Base-by-base conservation (phyloP, 2,329 filamentous ascomycete genomes). In the Chaetomium sp. region DNA sequence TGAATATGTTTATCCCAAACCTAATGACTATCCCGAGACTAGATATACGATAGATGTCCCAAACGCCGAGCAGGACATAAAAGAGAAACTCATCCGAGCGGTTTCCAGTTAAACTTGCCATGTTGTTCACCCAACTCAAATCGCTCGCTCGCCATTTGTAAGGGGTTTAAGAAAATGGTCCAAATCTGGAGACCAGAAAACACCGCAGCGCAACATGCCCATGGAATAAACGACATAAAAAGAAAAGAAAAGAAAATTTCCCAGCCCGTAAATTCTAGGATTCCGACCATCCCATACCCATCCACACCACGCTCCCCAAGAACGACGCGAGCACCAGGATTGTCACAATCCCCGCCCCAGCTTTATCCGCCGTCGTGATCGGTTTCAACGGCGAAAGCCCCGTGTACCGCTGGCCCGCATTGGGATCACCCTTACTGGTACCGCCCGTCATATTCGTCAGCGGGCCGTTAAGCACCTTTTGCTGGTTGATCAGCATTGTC, bases 401-500 rank as follows among this genome's bases (percentile, higher is more conserved):
- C 41, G 46, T 34, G 11, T 54, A 53, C 9, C 53, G 49, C 2
- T 44, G 40, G 9, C 69, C 69, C 0, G 69, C 69, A n/a, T 67
- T 62, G 1, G 67, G 58, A 35, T 71, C 63, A 35, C 69, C 69
- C 37, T 54, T 36, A 52, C 67, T 69, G 10, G 68, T 76, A 19
- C 78, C 79, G 44, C 77, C 78, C 1, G 74, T 77, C 1, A 48
- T 57, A 6, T 72, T 71, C 0, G 73, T 74, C 40, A 72, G 60
- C 4, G 72, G 71, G 1, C 57, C 56, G 0, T 36, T 6, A 3
- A 62, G 41, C 1, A 54, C 58, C 1, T 54, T 42, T 37, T 64
- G 49, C 32, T 68, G 58, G 12, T 68, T 63, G 14, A 78, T 64
- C 32, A 80, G 64, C 38, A 74, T 69, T 5, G 72, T 74, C 38